A percentile compares a stretch with the other conserved stretches of the same genome.
Evolutionary conservation across 108 stramenopile species (phyloP).

Genomic region (Nannochloropsis oceanica): DNA sequence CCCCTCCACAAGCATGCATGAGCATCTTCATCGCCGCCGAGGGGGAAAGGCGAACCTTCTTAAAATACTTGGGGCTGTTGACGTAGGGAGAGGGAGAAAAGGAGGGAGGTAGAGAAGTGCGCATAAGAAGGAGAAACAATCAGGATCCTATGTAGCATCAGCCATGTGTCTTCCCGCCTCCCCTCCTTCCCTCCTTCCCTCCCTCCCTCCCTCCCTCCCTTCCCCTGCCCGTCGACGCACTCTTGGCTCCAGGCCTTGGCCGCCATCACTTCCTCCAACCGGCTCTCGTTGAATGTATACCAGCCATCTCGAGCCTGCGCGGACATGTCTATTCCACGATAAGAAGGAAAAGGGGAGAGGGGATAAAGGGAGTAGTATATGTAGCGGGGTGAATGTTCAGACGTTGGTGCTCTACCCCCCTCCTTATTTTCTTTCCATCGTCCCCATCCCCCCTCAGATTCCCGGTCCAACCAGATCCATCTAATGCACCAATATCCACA

Average conservation of each 20-base stretch:
- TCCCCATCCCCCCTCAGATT: no score
- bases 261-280: slow-evolving; percentile 9
- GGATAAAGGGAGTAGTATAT: background rate
- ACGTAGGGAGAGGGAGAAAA: background rate
- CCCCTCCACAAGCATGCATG: slow-evolving; percentile 86
- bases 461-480: no score
- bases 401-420: no score
- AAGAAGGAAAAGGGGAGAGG: background rate
- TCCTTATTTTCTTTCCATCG: no score
- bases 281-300: slow-evolving; percentile 22
- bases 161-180: background rate
- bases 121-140: background rate
- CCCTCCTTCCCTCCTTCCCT: background rate
- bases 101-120: background rate
- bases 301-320: slow-evolving; percentile 3
- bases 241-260: slow-evolving; percentile 31
- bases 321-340: background rate
- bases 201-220: background rate
- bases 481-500: no score
- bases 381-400: background rate
- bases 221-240: background rate
- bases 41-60: slow-evolving; percentile 40
- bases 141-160: background rate
- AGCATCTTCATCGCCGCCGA: slow-evolving; percentile 48
- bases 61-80: slow-evolving; percentile 44